Conservation (phyloP, 306 rosid species). For the Prunus fruticosa region DNA sequence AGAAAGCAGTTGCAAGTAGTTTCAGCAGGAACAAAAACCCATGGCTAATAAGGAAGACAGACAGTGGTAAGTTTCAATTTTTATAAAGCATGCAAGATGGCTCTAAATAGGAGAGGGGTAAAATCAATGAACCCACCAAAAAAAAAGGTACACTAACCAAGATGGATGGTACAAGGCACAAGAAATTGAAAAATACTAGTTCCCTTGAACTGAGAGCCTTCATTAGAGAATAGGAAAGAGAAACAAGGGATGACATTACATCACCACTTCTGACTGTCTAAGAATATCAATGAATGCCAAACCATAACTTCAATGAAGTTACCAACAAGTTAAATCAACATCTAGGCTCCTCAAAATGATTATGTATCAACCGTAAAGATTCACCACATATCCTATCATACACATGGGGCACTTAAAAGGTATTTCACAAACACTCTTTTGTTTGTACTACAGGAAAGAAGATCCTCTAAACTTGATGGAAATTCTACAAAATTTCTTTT, state of each 20-base stretch:
- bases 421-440: not conserved
- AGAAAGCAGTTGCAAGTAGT: constrained; percentile 7
- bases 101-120: no score
- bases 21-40: constrained; percentile 11
- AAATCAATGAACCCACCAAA: no score
- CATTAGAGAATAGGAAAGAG: not conserved
- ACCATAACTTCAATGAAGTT: not conserved
- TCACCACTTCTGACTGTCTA: not conserved
- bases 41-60: not conserved
- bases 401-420: not conserved
- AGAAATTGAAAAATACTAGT: not conserved
- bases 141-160: not conserved
- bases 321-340: not conserved
- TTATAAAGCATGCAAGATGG: no score
- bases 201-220: not conserved
- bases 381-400: not conserved
- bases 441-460: not conserved
- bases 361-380: not conserved
- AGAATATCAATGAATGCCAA: not conserved
- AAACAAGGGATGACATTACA: not conserved
- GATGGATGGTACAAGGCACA: not conserved
- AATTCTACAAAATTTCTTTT: not conserved
- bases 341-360: not conserved
- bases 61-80: not conserved
- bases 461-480: not conserved